Evolutionary conservation across 2,329 filamentous ascomycete genomes (phyloP), one percentile per base, ranked within the genome.

Genomic region (Cordyceps tenuipes): DNA sequence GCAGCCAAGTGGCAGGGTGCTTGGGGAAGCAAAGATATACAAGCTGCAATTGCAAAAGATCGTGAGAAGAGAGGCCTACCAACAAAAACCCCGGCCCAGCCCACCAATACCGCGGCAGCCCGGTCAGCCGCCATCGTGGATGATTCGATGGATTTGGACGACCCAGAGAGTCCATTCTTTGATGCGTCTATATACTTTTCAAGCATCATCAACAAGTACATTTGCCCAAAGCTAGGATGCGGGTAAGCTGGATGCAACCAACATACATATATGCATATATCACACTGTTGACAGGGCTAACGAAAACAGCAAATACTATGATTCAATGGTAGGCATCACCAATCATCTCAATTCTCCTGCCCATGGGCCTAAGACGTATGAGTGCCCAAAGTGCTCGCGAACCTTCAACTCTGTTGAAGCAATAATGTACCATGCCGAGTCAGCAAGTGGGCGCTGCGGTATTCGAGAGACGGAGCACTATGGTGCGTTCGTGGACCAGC

Each of bases 401-500:
- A 66, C n/a, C 29, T 64, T 66, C 19, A 60, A 63, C 56, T 56
- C 60, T 21, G 23, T 21, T 17, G 48, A 62, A n/a, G 51, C 53
- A 15, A 49, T 47, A 15, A 44, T n/a, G 52, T 61, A 13, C 17
- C 46, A 57, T n/a, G 46, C 19, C 23, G 46, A 57, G 34, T 50
- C 51, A 57, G 54, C 61, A 29, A 5, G 29, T 60, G 31, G 61
- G 5, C 31, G 44, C 12, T 60, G 57, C 46, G 31, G 50, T 13
- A 31, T 62, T n/a, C 46, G 46, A 17, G 57, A 48, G n/a, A 48
- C 61, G n/a, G 36, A 51, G 10, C 46, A 54, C 7, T 50, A 67
- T 47, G 63, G 64, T 3, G 62, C 66, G 0, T 73, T 67, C 47
- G 54, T 73, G 50, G 68, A 73, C 52, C 70, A 72, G 60, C 60